Percentiles rank a stretch among this genome's conserved stretches.
These are phyloP conservation scores for Cyberlindnera misumaiensis DNA, from an alignment of 805 yeast species.

Conservation along the genomic window DNA sequence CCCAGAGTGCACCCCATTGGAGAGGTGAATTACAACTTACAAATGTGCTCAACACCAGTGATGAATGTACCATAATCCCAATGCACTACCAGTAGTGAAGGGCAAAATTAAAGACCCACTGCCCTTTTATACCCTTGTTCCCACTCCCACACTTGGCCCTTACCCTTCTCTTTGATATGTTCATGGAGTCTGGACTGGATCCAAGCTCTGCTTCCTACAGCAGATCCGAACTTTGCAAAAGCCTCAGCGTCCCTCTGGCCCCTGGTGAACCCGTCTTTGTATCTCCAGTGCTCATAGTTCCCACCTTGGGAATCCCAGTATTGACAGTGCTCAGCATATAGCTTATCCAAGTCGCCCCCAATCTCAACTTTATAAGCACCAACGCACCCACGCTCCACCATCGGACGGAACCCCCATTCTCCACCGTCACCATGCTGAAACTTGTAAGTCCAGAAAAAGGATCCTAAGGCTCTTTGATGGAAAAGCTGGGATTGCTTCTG, in stretches of 20 bases:
- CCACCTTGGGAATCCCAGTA: slow-evolving; percentile 65
- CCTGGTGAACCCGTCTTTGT: slow-evolving; percentile 64
- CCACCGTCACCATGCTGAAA: slow-evolving; percentile 90
- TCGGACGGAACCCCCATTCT: slow-evolving; percentile 88
- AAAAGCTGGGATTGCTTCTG: slow-evolving; percentile 43
- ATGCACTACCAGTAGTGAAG: too few relatives aligned
- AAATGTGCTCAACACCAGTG: too few relatives aligned
- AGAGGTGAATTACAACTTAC: too few relatives aligned
- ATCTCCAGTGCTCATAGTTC: slow-evolving; percentile 76
- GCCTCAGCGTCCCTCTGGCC: slow-evolving; percentile 71
- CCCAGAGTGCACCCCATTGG: too few relatives aligned
- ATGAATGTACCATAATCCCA: too few relatives aligned
- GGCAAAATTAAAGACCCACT: slow-evolving; percentile 40
- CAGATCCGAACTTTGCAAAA: slow-evolving; percentile 64
- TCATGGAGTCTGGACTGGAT: slow-evolving; percentile 51
- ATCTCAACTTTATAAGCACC: slow-evolving; percentile 21
- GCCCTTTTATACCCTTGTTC: slow-evolving; percentile 79
- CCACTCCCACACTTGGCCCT: slow-evolving; percentile 76
- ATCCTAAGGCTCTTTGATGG: slow-evolving; percentile 50
- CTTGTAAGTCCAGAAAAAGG: slow-evolving; percentile 87
- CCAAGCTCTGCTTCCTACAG: slow-evolving; percentile 76
- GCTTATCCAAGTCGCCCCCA: slow-evolving; percentile 28
- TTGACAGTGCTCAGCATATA: slow-evolving; percentile 40
- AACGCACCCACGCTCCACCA: slow-evolving; percentile 57
- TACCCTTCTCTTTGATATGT: slow-evolving; percentile 48